Evolutionary conservation across 2,329 filamentous ascomycete species (phyloP).

Genomic region (Verticillium alfalfae): DNA sequence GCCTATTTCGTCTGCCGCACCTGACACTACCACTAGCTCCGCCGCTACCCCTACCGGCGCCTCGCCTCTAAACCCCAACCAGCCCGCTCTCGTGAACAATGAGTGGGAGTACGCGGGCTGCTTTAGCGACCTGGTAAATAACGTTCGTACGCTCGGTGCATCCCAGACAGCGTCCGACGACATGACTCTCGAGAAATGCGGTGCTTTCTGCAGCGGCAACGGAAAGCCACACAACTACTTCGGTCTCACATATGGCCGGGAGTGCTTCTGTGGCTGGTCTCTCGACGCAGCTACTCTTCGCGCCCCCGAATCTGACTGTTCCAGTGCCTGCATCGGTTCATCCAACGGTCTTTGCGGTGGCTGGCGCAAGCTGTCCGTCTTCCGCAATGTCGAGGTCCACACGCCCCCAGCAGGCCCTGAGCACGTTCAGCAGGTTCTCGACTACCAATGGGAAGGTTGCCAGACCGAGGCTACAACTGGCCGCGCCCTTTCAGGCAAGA

Average conservation of each 20-base stretch:
- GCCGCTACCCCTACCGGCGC: not conserved
- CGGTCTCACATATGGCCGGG: conserved; percentile 15
- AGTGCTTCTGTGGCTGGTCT: conserved; percentile 16
- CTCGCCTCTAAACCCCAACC: conserved; percentile 4
- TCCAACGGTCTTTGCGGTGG: conserved; percentile 9
- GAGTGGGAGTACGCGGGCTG: conserved; percentile 17
- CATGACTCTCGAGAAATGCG: conserved; percentile 17
- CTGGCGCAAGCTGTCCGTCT: conserved; percentile 15
- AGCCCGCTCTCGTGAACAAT: conserved; percentile 4
- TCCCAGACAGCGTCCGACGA: conserved; percentile 9
- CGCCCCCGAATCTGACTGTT: conserved; percentile 13
- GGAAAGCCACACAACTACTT: conserved; percentile 17
- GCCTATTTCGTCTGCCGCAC: not conserved
- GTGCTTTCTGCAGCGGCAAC: conserved; percentile 15
- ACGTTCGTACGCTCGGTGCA: conserved; percentile 7
- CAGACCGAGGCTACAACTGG: conserved; percentile 13
- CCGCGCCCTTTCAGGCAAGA: conserved; percentile 11
- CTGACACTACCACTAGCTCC: not conserved
- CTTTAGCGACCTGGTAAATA: conserved; percentile 15
- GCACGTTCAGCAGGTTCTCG: conserved; percentile 9
- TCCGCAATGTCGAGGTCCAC: conserved; percentile 12
- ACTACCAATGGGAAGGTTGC: conserved; percentile 15
- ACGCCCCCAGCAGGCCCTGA: conserved; percentile 7
- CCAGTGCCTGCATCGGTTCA: conserved; percentile 8
- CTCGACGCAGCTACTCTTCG: conserved; percentile 7